phyloP scores from a whole-genome alignment of 2,329 filamentous ascomycete species.

The Thielaviopsis musarum region DNA sequence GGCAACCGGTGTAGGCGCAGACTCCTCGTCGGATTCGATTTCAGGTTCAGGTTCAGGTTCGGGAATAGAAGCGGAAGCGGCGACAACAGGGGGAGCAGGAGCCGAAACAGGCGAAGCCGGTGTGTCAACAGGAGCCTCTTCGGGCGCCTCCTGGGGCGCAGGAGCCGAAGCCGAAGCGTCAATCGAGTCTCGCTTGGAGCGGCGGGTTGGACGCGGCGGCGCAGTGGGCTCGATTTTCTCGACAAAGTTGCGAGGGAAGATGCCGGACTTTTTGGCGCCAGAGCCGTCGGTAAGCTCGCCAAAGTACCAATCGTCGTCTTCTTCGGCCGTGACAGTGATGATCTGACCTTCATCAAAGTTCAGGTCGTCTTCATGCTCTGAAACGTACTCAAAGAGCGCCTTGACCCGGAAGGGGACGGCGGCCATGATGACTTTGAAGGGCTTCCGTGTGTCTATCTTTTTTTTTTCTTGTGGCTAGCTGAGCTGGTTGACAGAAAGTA shows the following conservation, averaged over 20 bases:
- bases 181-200: slow-evolving; percentile 46
- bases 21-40: not conserved
- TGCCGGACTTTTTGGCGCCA: slow-evolving; percentile 62
- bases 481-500: not conserved
- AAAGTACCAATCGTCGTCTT: slow-evolving; percentile 86
- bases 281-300: slow-evolving; percentile 69
- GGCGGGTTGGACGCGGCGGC: slow-evolving; percentile 68
- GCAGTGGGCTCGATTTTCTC: slow-evolving; percentile 87
- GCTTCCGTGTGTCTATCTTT: not conserved
- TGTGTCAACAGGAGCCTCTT: slow-evolving; percentile 5
- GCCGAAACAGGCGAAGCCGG: slow-evolving; percentile 11
- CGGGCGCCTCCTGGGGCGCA: too few species aligned
- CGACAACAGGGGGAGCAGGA: slow-evolving; percentile 13
- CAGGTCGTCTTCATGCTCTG: slow-evolving; percentile 86
- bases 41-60: not conserved
- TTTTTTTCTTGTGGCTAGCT: not conserved
- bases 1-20: not conserved
- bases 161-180: slow-evolving; percentile 13
- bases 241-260: slow-evolving; percentile 94
- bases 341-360: slow-evolving; percentile 72
- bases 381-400: slow-evolving; percentile 87
- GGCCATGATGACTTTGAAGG: slow-evolving; percentile 10
- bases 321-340: slow-evolving; percentile 83
- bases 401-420: slow-evolving; percentile 69
- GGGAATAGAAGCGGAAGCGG: slow-evolving; percentile 16